phyloP scores from a whole-genome alignment of 495 filamentous ascomycete species.

The Melanomma pulvis-pyrius region DNA sequence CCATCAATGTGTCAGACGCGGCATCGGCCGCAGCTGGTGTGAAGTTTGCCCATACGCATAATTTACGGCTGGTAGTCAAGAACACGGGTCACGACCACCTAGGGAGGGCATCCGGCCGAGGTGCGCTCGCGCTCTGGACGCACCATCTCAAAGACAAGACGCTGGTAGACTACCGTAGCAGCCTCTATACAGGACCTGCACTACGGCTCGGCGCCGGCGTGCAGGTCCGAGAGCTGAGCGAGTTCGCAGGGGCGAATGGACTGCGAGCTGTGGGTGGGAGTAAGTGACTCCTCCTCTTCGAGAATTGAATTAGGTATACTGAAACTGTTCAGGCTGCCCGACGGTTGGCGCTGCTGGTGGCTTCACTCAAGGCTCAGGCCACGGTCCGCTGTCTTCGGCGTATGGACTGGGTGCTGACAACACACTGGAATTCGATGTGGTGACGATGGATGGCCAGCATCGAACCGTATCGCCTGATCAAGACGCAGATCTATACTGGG shows the following conservation, averaged over 20 bases:
- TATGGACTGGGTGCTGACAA: constrained; percentile 59
- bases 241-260: constrained; percentile 41
- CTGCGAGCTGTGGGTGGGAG: constrained; percentile 50
- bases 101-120: constrained; percentile 12
- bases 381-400: constrained; percentile 44
- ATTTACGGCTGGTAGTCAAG: constrained; percentile 15
- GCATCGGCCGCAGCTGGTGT: constrained; percentile 54
- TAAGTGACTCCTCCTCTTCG: too few relatives aligned
- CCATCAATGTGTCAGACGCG: constrained; percentile 50
- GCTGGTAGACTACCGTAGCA: neutral
- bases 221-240: constrained; percentile 5
- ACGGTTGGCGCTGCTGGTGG: constrained; percentile 50
- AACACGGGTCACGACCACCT: constrained; percentile 24
- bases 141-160: constrained; percentile 13
- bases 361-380: constrained; percentile 56
- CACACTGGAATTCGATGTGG: constrained; percentile 44
- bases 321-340: constrained; percentile 41
- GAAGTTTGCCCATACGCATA: constrained; percentile 50
- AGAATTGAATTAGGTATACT: too few relatives aligned
- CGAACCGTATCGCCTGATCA: constrained; percentile 7
- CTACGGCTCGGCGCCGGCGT: constrained; percentile 20
- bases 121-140: constrained; percentile 16
- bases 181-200: constrained; percentile 13
- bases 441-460: constrained; percentile 32
- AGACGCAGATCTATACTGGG: constrained; percentile 26